Base-by-base conservation (phyloP, 2,329 filamentous ascomycete genomes). In the Emergomyces pasteurianus region DNA sequence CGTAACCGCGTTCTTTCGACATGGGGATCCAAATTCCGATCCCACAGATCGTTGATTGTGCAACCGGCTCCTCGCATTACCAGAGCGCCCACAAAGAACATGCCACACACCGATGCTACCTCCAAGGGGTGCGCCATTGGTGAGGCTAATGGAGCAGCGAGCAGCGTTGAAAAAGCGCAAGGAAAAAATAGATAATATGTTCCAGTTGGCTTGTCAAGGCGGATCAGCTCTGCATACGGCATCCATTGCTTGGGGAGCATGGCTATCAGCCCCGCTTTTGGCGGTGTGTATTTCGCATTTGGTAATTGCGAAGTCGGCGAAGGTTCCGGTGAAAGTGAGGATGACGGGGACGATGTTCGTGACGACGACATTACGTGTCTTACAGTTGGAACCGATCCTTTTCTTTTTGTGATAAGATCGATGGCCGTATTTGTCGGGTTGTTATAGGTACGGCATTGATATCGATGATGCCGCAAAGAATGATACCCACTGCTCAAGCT, bases 11-110 rank as follows among this genome's bases (percentile, higher is more conserved):
- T 81, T 46, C 81, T 76, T 64, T 74, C 74, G 10, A 81, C 80
- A 62, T 78, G 72, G 3, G 79, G 77, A 65, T 84, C 82, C 58
- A 82, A 72, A 52, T 81, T 78, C 55, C 78, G 75, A 65, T 84
- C 82, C 69, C 80, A 76, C 40, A 78, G 75, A 65, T 84, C 81
- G 66, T 84, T 84, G 72, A 82, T 83, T 0, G 80, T 75, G 66
- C 81, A 84, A 4, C 78, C 74, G 23, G 76, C 76, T 31, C 79
- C 77, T 58, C 80, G 76, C 71, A 82, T 75, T 58, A 83, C 73
- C 63, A 82, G 67, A 18, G 77, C 77, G 47, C 75, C 73, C 16
- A 69, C 72, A 65, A 74, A 77, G 64, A 75, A 77, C 31, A 74
- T 71, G 26, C 68, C 75, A 47, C 68, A 69, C 46, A 72, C 73